phyloP scores from a whole-genome alignment of 2,329 filamentous ascomycete genomes.

The Trichoderma oligosporum region DNA sequence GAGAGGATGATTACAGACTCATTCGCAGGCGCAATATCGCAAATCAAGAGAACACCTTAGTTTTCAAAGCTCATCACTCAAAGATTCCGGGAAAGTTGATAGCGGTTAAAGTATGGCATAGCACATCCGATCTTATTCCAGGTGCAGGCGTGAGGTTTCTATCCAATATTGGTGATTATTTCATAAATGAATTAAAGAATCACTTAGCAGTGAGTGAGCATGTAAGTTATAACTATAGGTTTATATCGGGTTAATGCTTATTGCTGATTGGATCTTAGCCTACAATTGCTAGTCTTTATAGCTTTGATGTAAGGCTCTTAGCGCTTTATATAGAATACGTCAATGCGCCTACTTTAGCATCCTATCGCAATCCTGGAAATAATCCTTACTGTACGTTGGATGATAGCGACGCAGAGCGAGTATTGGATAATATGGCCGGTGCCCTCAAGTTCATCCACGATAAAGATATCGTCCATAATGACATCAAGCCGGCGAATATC shows the following conservation, averaged over 20 bases:
- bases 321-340: background rate
- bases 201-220: background rate
- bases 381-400: background rate
- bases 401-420: background rate
- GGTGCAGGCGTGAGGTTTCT: background rate
- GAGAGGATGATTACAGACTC: background rate
- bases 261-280: background rate
- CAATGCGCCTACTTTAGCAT: background rate
- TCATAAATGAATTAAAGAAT: background rate
- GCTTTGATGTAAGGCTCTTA: background rate
- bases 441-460: conserved; percentile 18
- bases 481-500: conserved; percentile 23
- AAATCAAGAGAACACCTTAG: background rate
- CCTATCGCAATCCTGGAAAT: background rate
- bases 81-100: background rate
- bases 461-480: conserved; percentile 19
- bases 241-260: background rate
- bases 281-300: background rate
- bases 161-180: background rate
- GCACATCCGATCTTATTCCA: background rate
- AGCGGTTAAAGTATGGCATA: background rate
- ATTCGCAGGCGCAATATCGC: background rate
- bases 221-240: background rate
- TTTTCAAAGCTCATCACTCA: background rate
- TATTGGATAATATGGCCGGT: conserved; percentile 23